Conservation (phyloP, 2,329 filamentous ascomycete species). For the Aureobasidium sp. region DNA sequence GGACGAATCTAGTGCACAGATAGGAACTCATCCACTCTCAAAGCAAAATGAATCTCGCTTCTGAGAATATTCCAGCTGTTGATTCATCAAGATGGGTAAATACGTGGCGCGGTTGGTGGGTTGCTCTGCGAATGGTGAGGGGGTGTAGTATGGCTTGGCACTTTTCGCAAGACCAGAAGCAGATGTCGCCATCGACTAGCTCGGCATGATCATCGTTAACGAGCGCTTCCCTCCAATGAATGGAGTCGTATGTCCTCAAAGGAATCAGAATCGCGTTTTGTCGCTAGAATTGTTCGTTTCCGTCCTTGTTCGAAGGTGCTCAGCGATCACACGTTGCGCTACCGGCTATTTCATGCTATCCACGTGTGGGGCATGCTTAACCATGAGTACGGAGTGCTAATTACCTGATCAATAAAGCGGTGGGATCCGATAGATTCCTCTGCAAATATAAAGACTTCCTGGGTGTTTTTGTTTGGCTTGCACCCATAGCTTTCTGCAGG, state of each 20-base stretch:
- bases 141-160: conserved; percentile 8
- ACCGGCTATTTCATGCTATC: conserved; percentile 1
- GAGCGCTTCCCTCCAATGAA: conserved; percentile 8
- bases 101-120: neutral
- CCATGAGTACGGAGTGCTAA: neutral
- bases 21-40: neutral
- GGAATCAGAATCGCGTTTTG: neutral
- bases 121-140: neutral
- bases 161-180: neutral
- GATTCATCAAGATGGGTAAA: neutral
- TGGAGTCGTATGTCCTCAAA: neutral
- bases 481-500: neutral
- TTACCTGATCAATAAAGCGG: neutral
- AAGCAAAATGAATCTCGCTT: neutral
- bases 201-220: conserved; percentile 2
- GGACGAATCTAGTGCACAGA: neutral
- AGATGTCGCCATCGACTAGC: conserved; percentile 12
- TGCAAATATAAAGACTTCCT: conserved; percentile 10
- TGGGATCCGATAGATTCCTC: neutral
- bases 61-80: neutral
- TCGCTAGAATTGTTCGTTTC: neutral
- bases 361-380: neutral
- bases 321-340: neutral
- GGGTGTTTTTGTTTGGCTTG: neutral
- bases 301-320: neutral